Percentiles rank a stretch among this genome's conserved stretches.
phyloP scores from a whole-genome alignment of 2,329 filamentous ascomycete species.

The Epichloe amarillans region DNA sequence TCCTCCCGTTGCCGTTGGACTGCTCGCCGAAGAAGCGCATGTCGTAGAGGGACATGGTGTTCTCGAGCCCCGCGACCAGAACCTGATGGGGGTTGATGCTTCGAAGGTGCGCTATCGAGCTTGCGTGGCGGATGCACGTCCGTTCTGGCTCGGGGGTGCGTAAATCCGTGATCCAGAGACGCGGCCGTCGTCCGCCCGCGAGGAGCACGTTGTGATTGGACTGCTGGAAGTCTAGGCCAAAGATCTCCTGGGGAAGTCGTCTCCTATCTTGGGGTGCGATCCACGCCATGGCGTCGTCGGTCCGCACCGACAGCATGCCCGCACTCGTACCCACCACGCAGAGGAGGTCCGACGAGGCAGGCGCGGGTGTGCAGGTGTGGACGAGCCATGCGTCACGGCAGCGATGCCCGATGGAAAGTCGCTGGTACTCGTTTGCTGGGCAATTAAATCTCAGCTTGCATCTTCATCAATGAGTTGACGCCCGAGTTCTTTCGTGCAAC shows the following conservation, averaged over 20 bases:
- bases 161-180: slow-evolving; percentile 32
- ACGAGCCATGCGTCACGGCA: slow-evolving; percentile 19
- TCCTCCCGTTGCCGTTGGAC: slow-evolving; percentile 11
- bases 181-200: slow-evolving; percentile 36
- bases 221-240: slow-evolving; percentile 34
- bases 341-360: slow-evolving; percentile 23
- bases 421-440: slow-evolving; percentile 20
- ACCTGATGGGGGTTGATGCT: slow-evolving; percentile 35
- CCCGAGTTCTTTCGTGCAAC: not conserved
- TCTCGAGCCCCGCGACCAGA: slow-evolving; percentile 37
- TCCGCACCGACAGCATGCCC: slow-evolving; percentile 29
- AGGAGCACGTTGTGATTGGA: slow-evolving; percentile 31
- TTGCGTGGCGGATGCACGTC: slow-evolving; percentile 22
- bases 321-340: slow-evolving; percentile 35
- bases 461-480: too few relatives aligned
- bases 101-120: slow-evolving; percentile 35
- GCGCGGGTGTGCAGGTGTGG: slow-evolving; percentile 29
- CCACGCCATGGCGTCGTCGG: slow-evolving; percentile 20
- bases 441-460: too few relatives aligned
- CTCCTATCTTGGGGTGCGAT: slow-evolving; percentile 13
- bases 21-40: slow-evolving; percentile 27
- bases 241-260: slow-evolving; percentile 24
- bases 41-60: slow-evolving; percentile 43
- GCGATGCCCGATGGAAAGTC: slow-evolving; percentile 16
- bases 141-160: slow-evolving; percentile 23